Evolutionary conservation across 192 early-diverging fungal species (phyloP).

Genomic region (Pilaira anomala): DNA sequence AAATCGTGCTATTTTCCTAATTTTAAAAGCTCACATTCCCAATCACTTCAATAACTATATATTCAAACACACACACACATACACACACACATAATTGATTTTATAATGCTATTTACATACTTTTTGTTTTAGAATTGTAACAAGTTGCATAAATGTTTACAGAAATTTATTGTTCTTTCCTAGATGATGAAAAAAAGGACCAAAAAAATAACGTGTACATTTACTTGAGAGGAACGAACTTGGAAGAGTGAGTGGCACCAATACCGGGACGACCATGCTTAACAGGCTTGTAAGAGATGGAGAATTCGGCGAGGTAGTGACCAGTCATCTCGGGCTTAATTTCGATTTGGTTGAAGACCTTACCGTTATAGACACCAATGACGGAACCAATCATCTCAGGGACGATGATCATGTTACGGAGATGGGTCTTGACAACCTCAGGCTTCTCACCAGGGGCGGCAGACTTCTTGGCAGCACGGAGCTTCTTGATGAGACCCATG

Average conservation of each 20-base stretch:
- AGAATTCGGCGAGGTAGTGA: constrained; percentile 37
- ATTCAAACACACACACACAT: no score
- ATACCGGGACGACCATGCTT: constrained; percentile 99
- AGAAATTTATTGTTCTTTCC: no score
- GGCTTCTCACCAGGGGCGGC: constrained; percentile 89
- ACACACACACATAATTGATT: no score
- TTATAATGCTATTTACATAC: no score
- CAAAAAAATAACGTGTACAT: not conserved
- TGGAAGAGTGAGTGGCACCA: constrained; percentile 96
- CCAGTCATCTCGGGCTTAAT: constrained; percentile 61
- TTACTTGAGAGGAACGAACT: constrained; percentile 90
- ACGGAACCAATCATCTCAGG: constrained; percentile 99
- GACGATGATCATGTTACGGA: constrained; percentile 99
- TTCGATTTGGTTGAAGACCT: constrained; percentile 99
- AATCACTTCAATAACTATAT: no score
- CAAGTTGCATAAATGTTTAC: no score
- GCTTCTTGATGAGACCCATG: constrained; percentile 99
- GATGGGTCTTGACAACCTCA: constrained; percentile 94
- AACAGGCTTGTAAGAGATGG: constrained; percentile 97
- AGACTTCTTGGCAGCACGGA: constrained; percentile 96
- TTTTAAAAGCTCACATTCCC: no score
- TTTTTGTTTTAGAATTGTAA: no score
- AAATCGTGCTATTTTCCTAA: no score
- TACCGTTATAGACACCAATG: constrained; percentile 97
- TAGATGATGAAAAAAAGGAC: not conserved